Evolutionary conservation across 768 basidiomycete species (phyloP).

Genomic region (Tricholoma bakamatsutake): DNA sequence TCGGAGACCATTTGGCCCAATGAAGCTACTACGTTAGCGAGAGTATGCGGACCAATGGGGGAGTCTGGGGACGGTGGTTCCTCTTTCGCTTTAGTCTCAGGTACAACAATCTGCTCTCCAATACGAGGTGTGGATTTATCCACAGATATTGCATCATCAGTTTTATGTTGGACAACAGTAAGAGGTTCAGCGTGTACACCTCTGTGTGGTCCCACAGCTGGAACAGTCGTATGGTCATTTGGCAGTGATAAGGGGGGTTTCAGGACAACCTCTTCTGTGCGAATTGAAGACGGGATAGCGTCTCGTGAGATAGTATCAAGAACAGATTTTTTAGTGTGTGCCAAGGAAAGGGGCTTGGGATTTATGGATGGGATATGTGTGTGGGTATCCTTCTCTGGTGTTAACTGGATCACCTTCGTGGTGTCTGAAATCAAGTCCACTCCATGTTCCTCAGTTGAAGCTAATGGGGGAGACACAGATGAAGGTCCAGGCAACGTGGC

Average conservation of each 20-base stretch:
- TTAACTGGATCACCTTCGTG: not conserved
- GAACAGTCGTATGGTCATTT: not conserved
- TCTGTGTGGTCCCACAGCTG: not conserved
- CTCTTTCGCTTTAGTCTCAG: not conserved
- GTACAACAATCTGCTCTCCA: not conserved
- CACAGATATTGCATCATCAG: no score
- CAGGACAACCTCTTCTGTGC: not conserved
- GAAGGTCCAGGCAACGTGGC: not conserved
- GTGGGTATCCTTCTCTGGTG: not conserved
- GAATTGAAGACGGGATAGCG: no score
- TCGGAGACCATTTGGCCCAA: constrained; percentile 16
- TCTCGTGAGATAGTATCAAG: not conserved
- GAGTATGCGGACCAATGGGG: constrained; percentile 15
- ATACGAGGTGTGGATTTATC: not conserved
- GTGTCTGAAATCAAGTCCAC: not conserved
- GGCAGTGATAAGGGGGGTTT: not conserved
- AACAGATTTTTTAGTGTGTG: not conserved
- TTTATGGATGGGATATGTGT: not conserved
- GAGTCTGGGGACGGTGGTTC: not conserved
- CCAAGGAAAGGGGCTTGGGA: not conserved
- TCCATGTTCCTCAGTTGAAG: not conserved
- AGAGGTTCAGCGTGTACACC: not conserved
- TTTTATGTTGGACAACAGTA: not conserved
- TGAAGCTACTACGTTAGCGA: constrained; percentile 16
- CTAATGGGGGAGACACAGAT: not conserved